A percentile compares a stretch with the other conserved stretches of the same genome.
These are phyloP conservation scores for Glycine latifolia DNA, from an alignment of 306 rosid species.

Conservation along the genomic window DNA sequence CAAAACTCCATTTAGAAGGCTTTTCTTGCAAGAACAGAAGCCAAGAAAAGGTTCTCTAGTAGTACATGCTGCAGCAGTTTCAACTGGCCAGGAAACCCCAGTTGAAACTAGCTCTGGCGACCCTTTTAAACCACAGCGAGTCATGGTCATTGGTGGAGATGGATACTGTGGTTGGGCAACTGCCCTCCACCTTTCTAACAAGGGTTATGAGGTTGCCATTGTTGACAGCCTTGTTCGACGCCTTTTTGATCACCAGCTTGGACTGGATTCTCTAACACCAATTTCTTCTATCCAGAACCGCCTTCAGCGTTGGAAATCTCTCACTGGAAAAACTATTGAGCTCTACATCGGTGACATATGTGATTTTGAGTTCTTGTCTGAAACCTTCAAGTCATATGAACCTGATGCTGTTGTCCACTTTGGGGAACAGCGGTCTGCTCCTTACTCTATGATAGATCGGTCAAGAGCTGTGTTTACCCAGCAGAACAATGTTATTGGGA, in stretches of 20 bases:
- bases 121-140: constrained; percentile 71
- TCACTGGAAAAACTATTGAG: constrained; percentile 83
- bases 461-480: constrained; percentile 94
- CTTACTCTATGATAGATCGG: constrained; percentile 95
- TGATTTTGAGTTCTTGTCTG: constrained; percentile 92
- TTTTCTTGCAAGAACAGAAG: constrained; percentile 56
- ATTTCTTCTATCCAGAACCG: constrained; percentile 88
- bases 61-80: constrained; percentile 64
- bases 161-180: constrained; percentile 99
- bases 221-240: constrained; percentile 94
- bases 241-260: constrained; percentile 91
- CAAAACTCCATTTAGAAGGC: constrained; percentile 56
- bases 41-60: constrained; percentile 44
- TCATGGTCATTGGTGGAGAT: constrained; percentile 96
- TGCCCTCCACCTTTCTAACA: constrained; percentile 93
- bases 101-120: constrained; percentile 60
- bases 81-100: constrained; percentile 63
- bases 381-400: constrained; percentile 81
- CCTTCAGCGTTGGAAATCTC: constrained; percentile 76
- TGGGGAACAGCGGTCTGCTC: constrained; percentile 97
- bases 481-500: constrained; percentile 90
- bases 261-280: constrained; percentile 86
- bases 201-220: constrained; percentile 91
- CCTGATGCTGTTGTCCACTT: constrained; percentile 96
- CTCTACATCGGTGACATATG: constrained; percentile 89